Percentiles rank a stretch among this genome's conserved stretches.
Conservation (phyloP, 257 asterid genomes). For the Forsythia viridissima region DNA sequence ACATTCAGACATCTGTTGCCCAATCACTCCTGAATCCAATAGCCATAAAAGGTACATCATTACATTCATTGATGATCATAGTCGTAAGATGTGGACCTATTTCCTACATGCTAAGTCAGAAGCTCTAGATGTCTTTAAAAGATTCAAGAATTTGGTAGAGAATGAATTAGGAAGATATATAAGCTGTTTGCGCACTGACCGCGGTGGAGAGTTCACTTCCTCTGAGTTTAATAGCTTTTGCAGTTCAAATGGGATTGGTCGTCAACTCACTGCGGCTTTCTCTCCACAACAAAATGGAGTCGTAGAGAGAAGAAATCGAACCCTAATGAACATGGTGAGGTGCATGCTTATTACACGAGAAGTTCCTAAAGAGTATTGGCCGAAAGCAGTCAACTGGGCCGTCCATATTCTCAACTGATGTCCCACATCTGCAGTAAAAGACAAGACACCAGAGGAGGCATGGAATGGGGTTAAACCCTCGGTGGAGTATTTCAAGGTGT, state of each 20-base stretch:
- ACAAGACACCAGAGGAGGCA: too few species aligned
- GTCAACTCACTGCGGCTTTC: conserved; percentile 2
- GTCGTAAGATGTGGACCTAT: neutral
- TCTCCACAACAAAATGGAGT: too few species aligned
- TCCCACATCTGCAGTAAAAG: too few species aligned
- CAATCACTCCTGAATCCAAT: neutral
- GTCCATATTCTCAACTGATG: too few species aligned
- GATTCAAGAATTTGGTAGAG: neutral
- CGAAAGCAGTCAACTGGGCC: too few species aligned
- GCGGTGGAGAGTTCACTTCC: neutral
- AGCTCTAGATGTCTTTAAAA: neutral
- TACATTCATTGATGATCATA: conserved; percentile 3
- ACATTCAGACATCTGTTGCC: conserved; percentile 4
- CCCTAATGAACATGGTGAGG: too few species aligned
- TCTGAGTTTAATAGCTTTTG: neutral
- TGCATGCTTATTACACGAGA: too few species aligned
- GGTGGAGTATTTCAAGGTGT: too few species aligned
- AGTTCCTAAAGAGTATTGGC: too few species aligned
- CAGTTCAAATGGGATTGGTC: neutral
- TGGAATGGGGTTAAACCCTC: too few species aligned
- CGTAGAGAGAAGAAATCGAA: too few species aligned
- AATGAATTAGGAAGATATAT: neutral
- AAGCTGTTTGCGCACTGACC: neutral
- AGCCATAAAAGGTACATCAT: neutral
- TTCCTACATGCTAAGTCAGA: neutral